Evolutionary conservation across 2,329 filamentous ascomycete genomes (phyloP), one percentile per base, ranked within the genome.

Genomic region (Colletotrichum musicola): DNA sequence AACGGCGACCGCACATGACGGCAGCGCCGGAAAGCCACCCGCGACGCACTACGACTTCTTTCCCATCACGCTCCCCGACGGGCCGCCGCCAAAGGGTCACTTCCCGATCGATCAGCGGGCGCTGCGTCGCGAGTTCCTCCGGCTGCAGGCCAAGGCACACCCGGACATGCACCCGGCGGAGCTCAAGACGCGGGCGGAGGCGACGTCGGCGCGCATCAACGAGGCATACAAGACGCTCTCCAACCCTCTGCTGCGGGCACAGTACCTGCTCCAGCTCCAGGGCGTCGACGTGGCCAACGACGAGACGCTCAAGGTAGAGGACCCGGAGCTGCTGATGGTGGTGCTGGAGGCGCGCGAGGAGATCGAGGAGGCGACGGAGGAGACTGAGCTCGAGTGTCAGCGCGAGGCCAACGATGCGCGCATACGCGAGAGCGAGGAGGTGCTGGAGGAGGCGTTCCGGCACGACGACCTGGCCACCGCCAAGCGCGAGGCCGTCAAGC

Each of bases 1-100:
- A 20, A 46, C 49, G 14, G 51, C 61, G 4, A 22, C 56, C 27
- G 22, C 55, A 51, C 55, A 53, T n/a, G 62, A 60, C 10, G 55
- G 38, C 27, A 30, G 40, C 59, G 30, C 35, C 40, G 44, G 42
- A 22, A 59, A 59, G 25, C 35, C 65, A 12, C 75, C 77, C 4
- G 74, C 81, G 72, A 93, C 91, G 62, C 89, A 95, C 85, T 98
- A 98, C 86, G 89, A 91, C 64, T 89, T 98, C 81, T 99, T 99
- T 84, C 94, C 95, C 1, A 78, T 87, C 38, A 93, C 94, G 3
- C 86, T 98, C 4, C 89, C 94, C 0, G 62, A 79, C 1, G 95
- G 95, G 2, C 92, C 94, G 0, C 96, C 96, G 0, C 95, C 95
- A 0, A 62, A 76, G 0, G 92, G 94, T 0, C 86, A 90, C 67